These are phyloP conservation scores for Xenoacremonium recifei DNA, from an alignment of 2,329 filamentous ascomycete species.

Conservation along the genomic window DNA sequence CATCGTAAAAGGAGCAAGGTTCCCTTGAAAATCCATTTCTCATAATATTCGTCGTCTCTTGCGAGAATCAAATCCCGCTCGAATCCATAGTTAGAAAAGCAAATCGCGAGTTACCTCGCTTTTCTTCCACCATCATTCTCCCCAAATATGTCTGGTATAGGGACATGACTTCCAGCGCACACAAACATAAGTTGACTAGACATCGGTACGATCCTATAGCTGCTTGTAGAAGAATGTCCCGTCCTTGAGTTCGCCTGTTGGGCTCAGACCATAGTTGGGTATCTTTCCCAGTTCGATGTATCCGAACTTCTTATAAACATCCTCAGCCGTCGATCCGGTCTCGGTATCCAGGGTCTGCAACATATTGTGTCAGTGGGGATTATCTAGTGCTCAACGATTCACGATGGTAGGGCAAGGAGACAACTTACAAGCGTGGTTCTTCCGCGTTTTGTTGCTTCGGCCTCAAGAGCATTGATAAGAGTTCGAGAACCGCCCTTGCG, in stretches of 20 bases:
- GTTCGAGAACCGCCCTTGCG: slow-evolving; percentile 49
- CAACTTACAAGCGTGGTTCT: slow-evolving; percentile 52
- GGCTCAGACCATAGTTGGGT: slow-evolving; percentile 51
- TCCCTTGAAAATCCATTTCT: slow-evolving; percentile 9
- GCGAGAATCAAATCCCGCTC: slow-evolving; percentile 15
- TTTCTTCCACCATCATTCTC: slow-evolving; percentile 11
- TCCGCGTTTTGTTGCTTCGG: slow-evolving; percentile 47
- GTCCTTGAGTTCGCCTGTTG: slow-evolving; percentile 47
- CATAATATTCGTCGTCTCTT: slow-evolving; percentile 6
- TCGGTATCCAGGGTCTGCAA: slow-evolving; percentile 55
- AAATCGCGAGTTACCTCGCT: slow-evolving; percentile 27
- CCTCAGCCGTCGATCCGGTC: slow-evolving; percentile 50
- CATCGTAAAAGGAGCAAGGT: neutral
- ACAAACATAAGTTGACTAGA: neutral
- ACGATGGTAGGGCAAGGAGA: no score
- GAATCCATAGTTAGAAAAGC: slow-evolving; percentile 15
- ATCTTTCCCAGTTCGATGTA: slow-evolving; percentile 56
- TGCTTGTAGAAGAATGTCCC: slow-evolving; percentile 61
- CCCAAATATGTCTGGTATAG: slow-evolving; percentile 6
- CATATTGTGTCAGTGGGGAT: neutral
- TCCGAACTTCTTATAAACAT: slow-evolving; percentile 54
- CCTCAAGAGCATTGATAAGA: slow-evolving; percentile 55
- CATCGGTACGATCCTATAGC: slow-evolving; percentile 27
- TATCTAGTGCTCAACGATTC: no score
- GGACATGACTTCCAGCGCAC: slow-evolving; percentile 2